A percentile compares a stretch with the other conserved stretches of the same genome.
These are phyloP conservation scores for Tuber microsphaerosporum DNA, from an alignment of 495 filamentous ascomycete species.

Conservation along the genomic window DNA sequence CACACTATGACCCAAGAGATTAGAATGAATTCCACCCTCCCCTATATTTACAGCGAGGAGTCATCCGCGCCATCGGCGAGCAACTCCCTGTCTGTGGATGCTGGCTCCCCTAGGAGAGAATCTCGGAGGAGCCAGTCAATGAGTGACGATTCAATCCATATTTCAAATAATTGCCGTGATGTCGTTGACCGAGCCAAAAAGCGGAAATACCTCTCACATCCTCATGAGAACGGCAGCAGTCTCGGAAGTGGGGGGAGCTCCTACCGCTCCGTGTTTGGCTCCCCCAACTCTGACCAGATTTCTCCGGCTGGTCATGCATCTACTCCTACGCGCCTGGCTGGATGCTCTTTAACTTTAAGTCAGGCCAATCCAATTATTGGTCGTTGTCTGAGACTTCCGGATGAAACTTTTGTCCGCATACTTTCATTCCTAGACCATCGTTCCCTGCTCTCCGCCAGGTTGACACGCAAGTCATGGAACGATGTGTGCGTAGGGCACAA, in stretches of 20 bases:
- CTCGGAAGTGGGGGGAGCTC: neutral
- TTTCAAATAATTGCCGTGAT: neutral
- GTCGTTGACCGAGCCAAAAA: neutral
- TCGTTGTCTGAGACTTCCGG: conserved; percentile 10
- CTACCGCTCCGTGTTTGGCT: conserved; percentile 23
- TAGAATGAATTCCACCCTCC: conserved; percentile 3
- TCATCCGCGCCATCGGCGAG: neutral
- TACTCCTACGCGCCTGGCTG: too few relatives aligned
- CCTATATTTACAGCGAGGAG: conserved; percentile 5
- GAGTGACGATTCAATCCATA: neutral
- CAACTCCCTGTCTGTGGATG: neutral
- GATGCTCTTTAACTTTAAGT: neutral
- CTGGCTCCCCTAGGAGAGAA: neutral
- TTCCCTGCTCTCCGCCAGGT: conserved; percentile 23
- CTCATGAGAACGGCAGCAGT: neutral
- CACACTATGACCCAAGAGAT: conserved; percentile 14
- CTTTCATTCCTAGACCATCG: conserved; percentile 19
- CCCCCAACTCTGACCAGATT: neutral
- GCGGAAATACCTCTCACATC: neutral
- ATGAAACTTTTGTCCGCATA: conserved; percentile 10
- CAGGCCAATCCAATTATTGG: neutral
- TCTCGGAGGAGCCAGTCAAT: neutral
- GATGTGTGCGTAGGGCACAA: conserved; percentile 13
- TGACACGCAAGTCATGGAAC: conserved; percentile 19
- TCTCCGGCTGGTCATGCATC: neutral